These are phyloP conservation scores for Fusarium dimerum DNA, from an alignment of 2,329 filamentous ascomycete species.

Conservation along the genomic window DNA sequence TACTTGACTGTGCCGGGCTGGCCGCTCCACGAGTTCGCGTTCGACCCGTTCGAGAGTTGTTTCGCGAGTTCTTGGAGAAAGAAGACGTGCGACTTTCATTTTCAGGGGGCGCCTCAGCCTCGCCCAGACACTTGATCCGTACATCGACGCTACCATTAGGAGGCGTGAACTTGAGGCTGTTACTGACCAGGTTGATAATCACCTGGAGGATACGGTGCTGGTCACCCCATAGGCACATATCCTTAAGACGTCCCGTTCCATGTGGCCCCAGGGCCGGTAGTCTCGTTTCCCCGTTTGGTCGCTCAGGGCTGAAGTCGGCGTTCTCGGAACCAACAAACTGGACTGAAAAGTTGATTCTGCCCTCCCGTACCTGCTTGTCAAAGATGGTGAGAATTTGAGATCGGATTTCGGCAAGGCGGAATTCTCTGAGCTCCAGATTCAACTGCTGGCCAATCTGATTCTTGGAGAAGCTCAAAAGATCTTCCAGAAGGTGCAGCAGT, in stretches of 20 bases:
- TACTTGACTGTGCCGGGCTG: conserved; percentile 52
- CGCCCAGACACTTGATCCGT: conserved; percentile 71
- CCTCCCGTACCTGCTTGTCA: conserved; percentile 83
- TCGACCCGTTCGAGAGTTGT: conserved; percentile 42
- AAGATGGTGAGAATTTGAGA: conserved; percentile 85
- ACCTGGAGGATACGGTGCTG: conserved; percentile 88
- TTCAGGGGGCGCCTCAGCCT: conserved; percentile 46
- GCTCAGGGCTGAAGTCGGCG: conserved; percentile 32
- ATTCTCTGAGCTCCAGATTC: conserved; percentile 80
- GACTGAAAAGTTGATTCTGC: conserved; percentile 72
- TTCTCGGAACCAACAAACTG: conserved; percentile 56
- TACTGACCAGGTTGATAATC: conserved; percentile 91
- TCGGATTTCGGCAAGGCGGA: conserved; percentile 78
- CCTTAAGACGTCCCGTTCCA: conserved; percentile 69
- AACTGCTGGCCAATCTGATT: conserved; percentile 90
- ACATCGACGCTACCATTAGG: conserved; percentile 73
- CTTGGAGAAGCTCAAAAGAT: conserved; percentile 90
- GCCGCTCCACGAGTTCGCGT: conserved; percentile 50
- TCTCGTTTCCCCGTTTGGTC: conserved; percentile 35
- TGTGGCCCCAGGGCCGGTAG: conserved; percentile 63
- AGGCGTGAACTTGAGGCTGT: conserved; percentile 89
- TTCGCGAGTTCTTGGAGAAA: conserved; percentile 49
- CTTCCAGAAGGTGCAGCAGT: conserved; percentile 81
- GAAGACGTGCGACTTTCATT: conserved; percentile 56
- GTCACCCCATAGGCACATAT: conserved; percentile 91